phyloP scores from a whole-genome alignment of 176 grass and related monocot genomes.

The Oryza rufipogon region DNA sequence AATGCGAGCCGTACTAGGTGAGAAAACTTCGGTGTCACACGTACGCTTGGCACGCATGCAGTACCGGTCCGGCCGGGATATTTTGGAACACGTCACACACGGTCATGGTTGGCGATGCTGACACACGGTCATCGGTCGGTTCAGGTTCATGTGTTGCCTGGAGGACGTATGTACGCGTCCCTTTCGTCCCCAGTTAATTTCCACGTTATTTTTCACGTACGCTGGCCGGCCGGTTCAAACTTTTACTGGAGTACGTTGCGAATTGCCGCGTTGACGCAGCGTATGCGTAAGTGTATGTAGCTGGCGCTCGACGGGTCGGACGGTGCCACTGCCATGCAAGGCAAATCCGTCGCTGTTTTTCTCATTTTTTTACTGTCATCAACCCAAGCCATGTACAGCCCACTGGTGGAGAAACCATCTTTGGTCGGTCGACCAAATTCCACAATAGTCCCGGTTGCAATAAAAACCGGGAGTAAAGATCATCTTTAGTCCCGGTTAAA shows the following conservation, averaged over 20 bases:
- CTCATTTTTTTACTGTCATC: conserved; percentile 1
- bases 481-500: too few species aligned
- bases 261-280: background rate
- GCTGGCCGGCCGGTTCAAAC: background rate
- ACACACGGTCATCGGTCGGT: background rate
- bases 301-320: conserved; percentile 6
- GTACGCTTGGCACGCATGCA: too few species aligned
- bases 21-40: background rate
- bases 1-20: background rate
- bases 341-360: background rate
- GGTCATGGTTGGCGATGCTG: background rate
- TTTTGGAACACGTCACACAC: background rate
- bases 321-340: background rate
- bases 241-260: background rate
- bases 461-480: too few species aligned
- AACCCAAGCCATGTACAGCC: too few species aligned
- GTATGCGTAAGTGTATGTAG: background rate
- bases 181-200: background rate
- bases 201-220: background rate
- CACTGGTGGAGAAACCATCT: too few species aligned
- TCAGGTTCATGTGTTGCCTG: background rate
- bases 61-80: background rate
- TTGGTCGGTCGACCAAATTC: too few species aligned
- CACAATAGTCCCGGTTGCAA: too few species aligned
- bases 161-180: background rate